Percentiles rank a stretch among this genome's conserved stretches.
Conservation (phyloP, 306 rosid genomes). For the Dryas alaskensis region DNA sequence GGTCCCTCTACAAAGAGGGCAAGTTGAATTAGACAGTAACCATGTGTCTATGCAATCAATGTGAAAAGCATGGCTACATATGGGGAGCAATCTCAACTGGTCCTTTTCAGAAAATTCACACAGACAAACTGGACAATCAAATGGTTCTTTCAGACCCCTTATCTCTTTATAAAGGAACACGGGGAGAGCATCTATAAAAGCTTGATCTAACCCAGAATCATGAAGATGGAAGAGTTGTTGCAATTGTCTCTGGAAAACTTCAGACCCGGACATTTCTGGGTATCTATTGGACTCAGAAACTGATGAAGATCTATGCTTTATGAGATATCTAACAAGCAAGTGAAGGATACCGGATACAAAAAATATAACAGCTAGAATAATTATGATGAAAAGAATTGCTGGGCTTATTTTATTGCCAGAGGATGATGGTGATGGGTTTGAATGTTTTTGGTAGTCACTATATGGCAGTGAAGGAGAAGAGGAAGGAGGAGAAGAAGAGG, state of each 20-base stretch:
- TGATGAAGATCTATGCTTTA: slow-evolving; percentile 55
- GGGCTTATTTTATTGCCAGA: slow-evolving; percentile 66
- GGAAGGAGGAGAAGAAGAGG: slow-evolving; percentile 2
- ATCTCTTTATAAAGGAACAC: slow-evolving; percentile 75
- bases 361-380: slow-evolving; percentile 65
- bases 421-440: slow-evolving; percentile 40
- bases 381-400: slow-evolving; percentile 61
- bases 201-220: slow-evolving; percentile 91
- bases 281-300: slow-evolving; percentile 56
- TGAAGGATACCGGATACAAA: slow-evolving; percentile 74
- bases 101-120: slow-evolving; percentile 81
- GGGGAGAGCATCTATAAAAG: slow-evolving; percentile 84
- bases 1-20: slow-evolving; percentile 90
- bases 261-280: slow-evolving; percentile 63
- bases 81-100: slow-evolving; percentile 76
- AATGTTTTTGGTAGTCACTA: slow-evolving; percentile 43
- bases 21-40: slow-evolving; percentile 83
- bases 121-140: slow-evolving; percentile 90
- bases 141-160: slow-evolving; percentile 69
- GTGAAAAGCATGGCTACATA: slow-evolving; percentile 90
- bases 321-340: slow-evolving; percentile 66
- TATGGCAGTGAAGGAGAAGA: slow-evolving; percentile 29
- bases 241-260: slow-evolving; percentile 68
- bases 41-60: slow-evolving; percentile 85
- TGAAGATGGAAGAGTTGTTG: slow-evolving; percentile 95